A percentile compares a stretch with the other conserved stretches of the same genome.
These are phyloP conservation scores for Harringtonia aguacate DNA, from an alignment of 2,329 filamentous ascomycete species.

Conservation along the genomic window DNA sequence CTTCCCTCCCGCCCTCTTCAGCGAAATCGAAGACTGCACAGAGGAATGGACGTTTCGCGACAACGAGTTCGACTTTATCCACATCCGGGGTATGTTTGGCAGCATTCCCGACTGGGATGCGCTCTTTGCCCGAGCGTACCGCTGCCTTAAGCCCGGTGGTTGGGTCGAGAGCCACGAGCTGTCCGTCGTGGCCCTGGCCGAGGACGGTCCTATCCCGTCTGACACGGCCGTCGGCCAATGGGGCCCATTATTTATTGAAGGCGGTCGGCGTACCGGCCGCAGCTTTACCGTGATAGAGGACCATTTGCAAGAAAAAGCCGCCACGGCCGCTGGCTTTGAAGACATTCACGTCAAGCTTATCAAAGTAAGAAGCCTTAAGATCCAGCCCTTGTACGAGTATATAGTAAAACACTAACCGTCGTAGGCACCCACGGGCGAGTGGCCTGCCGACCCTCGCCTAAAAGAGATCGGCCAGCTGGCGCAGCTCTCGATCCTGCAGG, in stretches of 20 bases:
- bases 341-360: constrained; percentile 41
- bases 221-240: constrained; percentile 14
- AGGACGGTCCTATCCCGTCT: constrained; percentile 14
- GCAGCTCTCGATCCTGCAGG: constrained; percentile 5
- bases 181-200: constrained; percentile 10
- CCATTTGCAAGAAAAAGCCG: constrained; percentile 36
- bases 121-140: constrained; percentile 35
- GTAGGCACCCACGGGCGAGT: constrained; percentile 17
- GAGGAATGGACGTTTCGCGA: constrained; percentile 33
- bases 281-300: constrained; percentile 41
- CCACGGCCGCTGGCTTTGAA: constrained; percentile 45
- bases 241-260: constrained; percentile 14
- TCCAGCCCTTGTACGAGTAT: no score
- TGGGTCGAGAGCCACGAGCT: constrained; percentile 16
- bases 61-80: constrained; percentile 44
- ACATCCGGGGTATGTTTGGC: constrained; percentile 41
- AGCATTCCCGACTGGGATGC: constrained; percentile 40
- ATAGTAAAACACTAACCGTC: no score
- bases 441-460: constrained; percentile 22
- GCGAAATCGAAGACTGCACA: constrained; percentile 50
- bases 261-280: constrained; percentile 31
- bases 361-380: constrained; percentile 19
- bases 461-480: constrained; percentile 16
- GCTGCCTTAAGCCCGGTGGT: constrained; percentile 42
- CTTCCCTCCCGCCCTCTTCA: constrained; percentile 18